A percentile compares a stretch with the other conserved stretches of the same genome.
Evolutionary conservation across 1,284 basidiomycete species (phyloP).

Genomic region (Microbotryum violaceum): DNA sequence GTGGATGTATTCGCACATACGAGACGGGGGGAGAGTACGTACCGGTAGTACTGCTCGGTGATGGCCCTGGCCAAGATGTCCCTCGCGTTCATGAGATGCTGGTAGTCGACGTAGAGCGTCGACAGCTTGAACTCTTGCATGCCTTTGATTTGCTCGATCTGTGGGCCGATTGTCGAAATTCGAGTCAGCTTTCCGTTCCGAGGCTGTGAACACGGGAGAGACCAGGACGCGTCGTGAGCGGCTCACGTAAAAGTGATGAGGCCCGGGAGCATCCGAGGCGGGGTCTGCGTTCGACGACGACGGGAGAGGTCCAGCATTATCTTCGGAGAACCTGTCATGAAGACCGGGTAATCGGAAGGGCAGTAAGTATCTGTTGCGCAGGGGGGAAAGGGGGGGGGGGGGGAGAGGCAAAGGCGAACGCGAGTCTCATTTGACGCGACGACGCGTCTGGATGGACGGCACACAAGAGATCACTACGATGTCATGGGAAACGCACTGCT

Average conservation of each 20-base stretch:
- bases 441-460: too few relatives aligned
- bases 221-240: constrained; percentile 14
- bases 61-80: constrained; percentile 89
- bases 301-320: constrained; percentile 54
- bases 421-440: background rate
- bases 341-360: too few relatives aligned
- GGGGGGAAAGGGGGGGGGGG: too few relatives aligned
- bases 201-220: too few relatives aligned
- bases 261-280: constrained; percentile 33
- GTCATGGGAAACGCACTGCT: constrained; percentile 55
- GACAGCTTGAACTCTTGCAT: constrained; percentile 90
- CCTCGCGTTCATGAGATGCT: constrained; percentile 80
- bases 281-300: constrained; percentile 63
- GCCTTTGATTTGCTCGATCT: constrained; percentile 83
- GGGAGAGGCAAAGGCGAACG: too few relatives aligned
- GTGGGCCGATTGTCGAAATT: constrained; percentile 58
- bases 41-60: constrained; percentile 86
- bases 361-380: too few relatives aligned
- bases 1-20: background rate
- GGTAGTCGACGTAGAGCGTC: constrained; percentile 93
- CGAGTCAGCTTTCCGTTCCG: background rate
- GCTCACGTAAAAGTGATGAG: constrained; percentile 47
- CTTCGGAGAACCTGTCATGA: constrained; percentile 63
- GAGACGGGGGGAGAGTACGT: constrained; percentile 14
- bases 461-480: too few relatives aligned